A percentile compares a stretch with the other conserved stretches of the same genome.
Evolutionary conservation across 495 filamentous ascomycete species (phyloP).

Genomic region (Extremus antarcticus): DNA sequence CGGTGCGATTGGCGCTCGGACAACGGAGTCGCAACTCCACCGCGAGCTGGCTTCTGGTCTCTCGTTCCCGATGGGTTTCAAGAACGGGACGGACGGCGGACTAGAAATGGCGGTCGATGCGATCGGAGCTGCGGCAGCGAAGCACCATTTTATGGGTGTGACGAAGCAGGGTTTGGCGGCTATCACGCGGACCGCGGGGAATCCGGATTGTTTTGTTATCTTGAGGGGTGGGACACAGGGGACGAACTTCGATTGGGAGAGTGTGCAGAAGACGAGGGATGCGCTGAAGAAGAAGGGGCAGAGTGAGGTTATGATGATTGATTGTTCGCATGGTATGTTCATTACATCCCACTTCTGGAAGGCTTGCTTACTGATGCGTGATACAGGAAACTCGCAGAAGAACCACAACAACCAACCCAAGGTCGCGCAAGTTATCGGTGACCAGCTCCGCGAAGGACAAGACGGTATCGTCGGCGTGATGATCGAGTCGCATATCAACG

Average conservation of each 20-base stretch:
- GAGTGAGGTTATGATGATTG: slow-evolving; percentile 87
- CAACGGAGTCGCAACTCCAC: slow-evolving; percentile 94
- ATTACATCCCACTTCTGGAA: not conserved
- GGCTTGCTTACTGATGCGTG: not conserved
- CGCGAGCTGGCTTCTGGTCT: slow-evolving; percentile 92
- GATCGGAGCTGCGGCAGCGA: slow-evolving; percentile 79
- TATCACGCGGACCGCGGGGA: slow-evolving; percentile 84
- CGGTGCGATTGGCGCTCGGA: slow-evolving; percentile 89
- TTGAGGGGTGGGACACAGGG: slow-evolving; percentile 82
- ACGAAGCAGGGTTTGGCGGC: slow-evolving; percentile 97
- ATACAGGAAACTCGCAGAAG: slow-evolving; percentile 61
- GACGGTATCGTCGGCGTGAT: slow-evolving; percentile 87
- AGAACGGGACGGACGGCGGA: slow-evolving; percentile 97
- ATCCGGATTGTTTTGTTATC: slow-evolving; percentile 96
- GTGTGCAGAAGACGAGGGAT: slow-evolving; percentile 66
- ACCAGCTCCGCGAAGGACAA: slow-evolving; percentile 81
- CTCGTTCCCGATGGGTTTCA: slow-evolving; percentile 97
- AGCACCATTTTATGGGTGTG: slow-evolving; percentile 96
- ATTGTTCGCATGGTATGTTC: slow-evolving; percentile 78
- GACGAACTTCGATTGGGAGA: slow-evolving; percentile 88
- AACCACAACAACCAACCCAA: slow-evolving; percentile 83
- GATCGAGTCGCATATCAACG: slow-evolving; percentile 97
- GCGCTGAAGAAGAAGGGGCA: slow-evolving; percentile 75
- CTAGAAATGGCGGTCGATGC: slow-evolving; percentile 92
- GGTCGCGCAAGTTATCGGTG: slow-evolving; percentile 69